Conservation (phyloP, 331 rosid genomes). For the Cucumis variabilis region DNA sequence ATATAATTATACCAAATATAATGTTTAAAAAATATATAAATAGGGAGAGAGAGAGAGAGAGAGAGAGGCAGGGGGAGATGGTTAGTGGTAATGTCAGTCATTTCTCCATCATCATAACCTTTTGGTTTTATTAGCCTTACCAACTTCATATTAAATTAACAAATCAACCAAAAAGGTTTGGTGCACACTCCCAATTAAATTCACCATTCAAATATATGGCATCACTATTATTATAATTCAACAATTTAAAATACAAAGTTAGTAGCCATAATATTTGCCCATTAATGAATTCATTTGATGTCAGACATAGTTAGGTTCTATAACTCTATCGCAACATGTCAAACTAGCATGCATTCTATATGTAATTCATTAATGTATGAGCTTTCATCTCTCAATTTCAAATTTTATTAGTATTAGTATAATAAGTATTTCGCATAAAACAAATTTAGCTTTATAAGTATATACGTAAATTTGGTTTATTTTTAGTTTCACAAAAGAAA, state of each 20-base stretch:
- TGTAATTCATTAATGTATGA: too few relatives aligned
- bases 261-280: background rate
- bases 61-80: background rate
- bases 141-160: constrained; percentile 17
- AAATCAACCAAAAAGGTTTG: constrained; percentile 1
- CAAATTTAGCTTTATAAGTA: too few relatives aligned
- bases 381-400: too few relatives aligned
- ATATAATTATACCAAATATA: background rate
- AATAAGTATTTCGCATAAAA: too few relatives aligned
- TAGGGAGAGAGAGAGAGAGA: background rate
- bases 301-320: too few relatives aligned
- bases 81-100: background rate
- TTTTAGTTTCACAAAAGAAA: too few relatives aligned
- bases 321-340: too few relatives aligned
- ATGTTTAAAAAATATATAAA: background rate
- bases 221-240: background rate
- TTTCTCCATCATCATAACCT: background rate
- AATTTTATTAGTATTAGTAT: too few relatives aligned
- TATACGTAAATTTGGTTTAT: too few relatives aligned
- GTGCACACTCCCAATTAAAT: background rate
- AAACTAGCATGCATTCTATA: too few relatives aligned
- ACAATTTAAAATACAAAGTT: background rate
- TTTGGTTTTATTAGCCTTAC: constrained; percentile 9
- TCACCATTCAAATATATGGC: background rate
- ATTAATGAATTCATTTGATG: too few relatives aligned